Evolutionary conservation across 208 protist species (phyloP).

Genomic region (Crithidia fasciculata): DNA sequence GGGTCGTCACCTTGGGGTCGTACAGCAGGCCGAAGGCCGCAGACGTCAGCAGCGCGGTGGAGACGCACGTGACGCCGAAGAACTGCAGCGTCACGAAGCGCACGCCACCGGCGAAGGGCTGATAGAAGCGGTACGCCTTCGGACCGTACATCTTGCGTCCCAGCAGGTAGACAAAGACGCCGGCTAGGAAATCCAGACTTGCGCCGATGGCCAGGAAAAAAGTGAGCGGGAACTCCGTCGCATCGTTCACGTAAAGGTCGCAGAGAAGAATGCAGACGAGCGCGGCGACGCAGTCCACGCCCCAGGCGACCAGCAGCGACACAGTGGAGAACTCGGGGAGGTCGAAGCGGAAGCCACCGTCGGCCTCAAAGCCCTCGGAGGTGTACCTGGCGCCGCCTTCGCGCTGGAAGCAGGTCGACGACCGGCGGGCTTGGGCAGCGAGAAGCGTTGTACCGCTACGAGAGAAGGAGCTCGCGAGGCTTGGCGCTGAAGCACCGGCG

Average conservation of each 20-base stretch:
- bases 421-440: slow-evolving; percentile 9
- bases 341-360: slow-evolving; percentile 5
- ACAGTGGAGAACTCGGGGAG: slow-evolving; percentile 66
- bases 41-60: slow-evolving; percentile 28
- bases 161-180: slow-evolving; percentile 57
- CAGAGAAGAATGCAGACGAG: slow-evolving; percentile 57
- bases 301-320: slow-evolving; percentile 61
- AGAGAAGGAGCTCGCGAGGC: slow-evolving; percentile 8
- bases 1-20: slow-evolving; percentile 16
- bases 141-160: slow-evolving; percentile 52
- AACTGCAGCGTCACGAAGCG: slow-evolving; percentile 78
- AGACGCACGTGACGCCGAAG: slow-evolving; percentile 55
- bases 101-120: slow-evolving; percentile 78
- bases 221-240: slow-evolving; percentile 53
- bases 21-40: slow-evolving; percentile 42
- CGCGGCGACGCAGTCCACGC: slow-evolving; percentile 47
- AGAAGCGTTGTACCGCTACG: not conserved
- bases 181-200: slow-evolving; percentile 48
- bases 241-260: slow-evolving; percentile 63
- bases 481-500: not conserved
- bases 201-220: slow-evolving; percentile 50
- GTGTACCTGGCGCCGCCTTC: not conserved
- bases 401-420: not conserved
- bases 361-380: not conserved
- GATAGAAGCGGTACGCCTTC: slow-evolving; percentile 68